Percentiles rank a stretch among this genome's conserved stretches.
Evolutionary conservation across 2,329 filamentous ascomycete species (phyloP).

Genomic region (Colletotrichum cuscutae): DNA sequence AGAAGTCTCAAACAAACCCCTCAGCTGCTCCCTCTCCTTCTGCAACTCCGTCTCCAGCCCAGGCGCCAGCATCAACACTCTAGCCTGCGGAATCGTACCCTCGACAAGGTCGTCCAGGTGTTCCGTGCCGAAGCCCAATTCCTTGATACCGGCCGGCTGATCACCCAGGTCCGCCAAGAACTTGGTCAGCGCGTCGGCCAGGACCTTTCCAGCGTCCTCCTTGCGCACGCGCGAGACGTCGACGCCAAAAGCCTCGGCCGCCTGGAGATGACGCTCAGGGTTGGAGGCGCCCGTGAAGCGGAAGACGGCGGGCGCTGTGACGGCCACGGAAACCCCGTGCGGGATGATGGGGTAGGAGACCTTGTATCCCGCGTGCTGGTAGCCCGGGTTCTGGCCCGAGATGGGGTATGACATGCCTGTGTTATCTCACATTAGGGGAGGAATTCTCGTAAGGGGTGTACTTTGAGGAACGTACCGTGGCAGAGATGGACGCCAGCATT

Average conservation of each 20-base stretch:
- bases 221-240: constrained; percentile 88
- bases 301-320: constrained; percentile 94
- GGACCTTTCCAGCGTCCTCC: constrained; percentile 88
- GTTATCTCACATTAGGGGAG: not conserved
- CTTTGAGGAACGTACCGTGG: constrained; percentile 58
- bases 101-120: constrained; percentile 89
- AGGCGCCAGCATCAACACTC: constrained; percentile 92
- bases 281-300: constrained; percentile 92
- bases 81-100: constrained; percentile 90
- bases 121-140: constrained; percentile 79
- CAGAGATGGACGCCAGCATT: constrained; percentile 93
- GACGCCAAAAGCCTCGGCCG: constrained; percentile 90
- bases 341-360: constrained; percentile 80
- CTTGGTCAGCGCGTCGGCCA: constrained; percentile 82
- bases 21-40: constrained; percentile 77
- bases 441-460: not conserved
- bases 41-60: constrained; percentile 77
- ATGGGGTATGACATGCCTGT: constrained; percentile 96
- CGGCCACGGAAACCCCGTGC: constrained; percentile 94
- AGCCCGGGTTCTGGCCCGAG: constrained; percentile 84
- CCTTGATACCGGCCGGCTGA: constrained; percentile 87
- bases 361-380: constrained; percentile 50
- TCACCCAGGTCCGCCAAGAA: constrained; percentile 89
- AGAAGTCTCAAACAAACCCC: constrained; percentile 72
- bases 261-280: constrained; percentile 88